These are phyloP conservation scores for Allium sativum DNA, from an alignment of 106 monocot genomes.

Conservation along the genomic window DNA sequence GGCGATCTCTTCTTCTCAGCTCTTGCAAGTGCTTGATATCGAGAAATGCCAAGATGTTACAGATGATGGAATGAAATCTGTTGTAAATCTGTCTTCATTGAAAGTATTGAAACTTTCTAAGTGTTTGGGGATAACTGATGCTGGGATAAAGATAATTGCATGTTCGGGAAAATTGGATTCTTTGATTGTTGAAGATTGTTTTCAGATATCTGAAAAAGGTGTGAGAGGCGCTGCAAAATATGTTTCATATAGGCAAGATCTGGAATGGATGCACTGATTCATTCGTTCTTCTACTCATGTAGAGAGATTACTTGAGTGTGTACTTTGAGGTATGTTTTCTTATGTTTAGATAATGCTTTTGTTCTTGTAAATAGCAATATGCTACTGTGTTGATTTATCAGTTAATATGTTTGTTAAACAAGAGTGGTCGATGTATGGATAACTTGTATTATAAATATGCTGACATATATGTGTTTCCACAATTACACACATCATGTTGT, in stretches of 20 bases:
- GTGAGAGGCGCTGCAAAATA: slow-evolving; percentile 40
- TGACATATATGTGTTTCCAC: no score
- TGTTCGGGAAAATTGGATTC: slow-evolving; percentile 30
- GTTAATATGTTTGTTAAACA: no score
- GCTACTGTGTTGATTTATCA: no score
- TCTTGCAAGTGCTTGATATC: slow-evolving; percentile 42
- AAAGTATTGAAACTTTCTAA: slow-evolving; percentile 30
- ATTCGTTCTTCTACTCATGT: not conserved
- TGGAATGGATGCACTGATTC: slow-evolving; percentile 34
- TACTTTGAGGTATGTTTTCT: no score
- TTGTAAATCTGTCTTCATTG: slow-evolving; percentile 24
- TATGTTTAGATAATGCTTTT: no score
- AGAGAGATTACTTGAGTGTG: no score
- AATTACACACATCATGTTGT: no score
- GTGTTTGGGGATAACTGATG: slow-evolving; percentile 56
- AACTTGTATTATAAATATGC: no score
- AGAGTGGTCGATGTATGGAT: no score
- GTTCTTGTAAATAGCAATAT: no score
- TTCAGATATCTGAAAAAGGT: slow-evolving; percentile 45
- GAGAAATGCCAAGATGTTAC: slow-evolving; percentile 40
- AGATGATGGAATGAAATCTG: slow-evolving; percentile 34
- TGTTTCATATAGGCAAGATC: slow-evolving; percentile 46
- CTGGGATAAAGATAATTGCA: slow-evolving; percentile 42
- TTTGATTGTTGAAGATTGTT: slow-evolving; percentile 45
- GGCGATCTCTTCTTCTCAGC: slow-evolving; percentile 28